Evolutionary conservation across 2,329 filamentous ascomycete genomes (phyloP), one percentile per base, ranked within the genome.

Genomic region (Colletotrichum viniferum): DNA sequence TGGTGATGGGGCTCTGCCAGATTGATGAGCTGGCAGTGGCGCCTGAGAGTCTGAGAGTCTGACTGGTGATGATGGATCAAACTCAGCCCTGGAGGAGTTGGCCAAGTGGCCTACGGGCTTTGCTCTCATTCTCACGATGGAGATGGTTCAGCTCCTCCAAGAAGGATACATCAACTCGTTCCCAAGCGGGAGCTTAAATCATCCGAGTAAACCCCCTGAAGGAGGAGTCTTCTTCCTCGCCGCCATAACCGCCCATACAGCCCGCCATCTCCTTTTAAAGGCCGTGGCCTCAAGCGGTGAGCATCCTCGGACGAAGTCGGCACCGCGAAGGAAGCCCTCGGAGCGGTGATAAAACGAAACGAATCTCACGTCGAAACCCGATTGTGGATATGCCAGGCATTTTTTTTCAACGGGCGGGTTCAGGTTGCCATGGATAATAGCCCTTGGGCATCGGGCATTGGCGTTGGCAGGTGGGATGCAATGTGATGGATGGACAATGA

Each of bases 341-440:
- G 60, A 34, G 69, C 56, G 63, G 69, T 69, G 73, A 52, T 69
- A 68, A 36, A 63, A 26, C 69, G 69, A 60, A 69, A 71, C 63
- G n/a, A 32, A 38, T 14, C 34, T 68, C 63, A 36, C 24, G 21
- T 64, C 65, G 73, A 58, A 68, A 73, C 69, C 73, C 58, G 63
- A 73, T 3, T 30, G 64, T 71, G 73, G 56, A 56, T 73, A 68
- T 58, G 43, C 36, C 73, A 62, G 34, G 58, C 5, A 60, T 38
- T 68, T 68, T 56, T 43, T 64, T 30, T n/a, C n/a, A 36, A 21
- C 55, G 43, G 43, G 43, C 43, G 10, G 43, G 3, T 48, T 48
- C 43, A 48, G 43, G 63, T 4, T 18, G 34, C 34, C 73, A 69
- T 73, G 73, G 73, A 68, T 73, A 34, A 60, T 38, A 18, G 63